A percentile compares a stretch with the other conserved stretches of the same genome.
These are phyloP conservation scores for Cladosporium sp. DNA, from an alignment of 2,329 filamentous ascomycete species.

Conservation along the genomic window DNA sequence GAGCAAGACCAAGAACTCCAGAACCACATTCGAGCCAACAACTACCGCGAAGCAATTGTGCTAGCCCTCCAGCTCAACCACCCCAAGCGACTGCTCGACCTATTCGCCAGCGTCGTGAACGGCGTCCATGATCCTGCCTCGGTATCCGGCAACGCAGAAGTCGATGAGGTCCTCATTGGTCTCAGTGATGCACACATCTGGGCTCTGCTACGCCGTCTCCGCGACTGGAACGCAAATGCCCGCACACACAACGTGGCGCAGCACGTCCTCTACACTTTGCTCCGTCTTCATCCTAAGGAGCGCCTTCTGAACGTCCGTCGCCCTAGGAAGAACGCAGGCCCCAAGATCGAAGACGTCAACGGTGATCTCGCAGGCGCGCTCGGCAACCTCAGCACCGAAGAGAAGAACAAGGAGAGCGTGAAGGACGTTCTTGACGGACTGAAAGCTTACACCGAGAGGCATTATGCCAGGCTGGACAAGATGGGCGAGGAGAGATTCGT, in stretches of 20 bases:
- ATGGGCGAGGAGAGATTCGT: conserved; percentile 92
- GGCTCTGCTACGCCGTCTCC: conserved; percentile 73
- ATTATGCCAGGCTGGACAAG: conserved; percentile 87
- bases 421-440: conserved; percentile 87
- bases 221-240: conserved; percentile 98
- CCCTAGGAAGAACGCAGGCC: conserved; percentile 31
- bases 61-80: conserved; percentile 93
- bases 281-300: conserved; percentile 77
- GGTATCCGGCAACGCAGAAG: conserved; percentile 63
- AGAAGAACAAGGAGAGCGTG: conserved; percentile 58
- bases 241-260: conserved; percentile 84
- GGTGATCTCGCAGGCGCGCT: conserved; percentile 34
- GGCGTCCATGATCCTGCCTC: conserved; percentile 64
- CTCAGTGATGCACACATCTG: conserved; percentile 86
- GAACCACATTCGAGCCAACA: conserved; percentile 85
- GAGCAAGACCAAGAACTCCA: conserved; percentile 94
- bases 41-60: conserved; percentile 90
- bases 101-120: conserved; percentile 80
- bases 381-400: conserved; percentile 37
- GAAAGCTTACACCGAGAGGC: conserved; percentile 85
- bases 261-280: conserved; percentile 75
- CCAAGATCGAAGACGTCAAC: conserved; percentile 28
- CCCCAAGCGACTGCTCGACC: conserved; percentile 77
- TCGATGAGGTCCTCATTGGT: conserved; percentile 79
- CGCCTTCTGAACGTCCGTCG: conserved; percentile 61